Conservation (phyloP, 192 early-diverging fungal genomes). For the Entomortierella parvispora region DNA sequence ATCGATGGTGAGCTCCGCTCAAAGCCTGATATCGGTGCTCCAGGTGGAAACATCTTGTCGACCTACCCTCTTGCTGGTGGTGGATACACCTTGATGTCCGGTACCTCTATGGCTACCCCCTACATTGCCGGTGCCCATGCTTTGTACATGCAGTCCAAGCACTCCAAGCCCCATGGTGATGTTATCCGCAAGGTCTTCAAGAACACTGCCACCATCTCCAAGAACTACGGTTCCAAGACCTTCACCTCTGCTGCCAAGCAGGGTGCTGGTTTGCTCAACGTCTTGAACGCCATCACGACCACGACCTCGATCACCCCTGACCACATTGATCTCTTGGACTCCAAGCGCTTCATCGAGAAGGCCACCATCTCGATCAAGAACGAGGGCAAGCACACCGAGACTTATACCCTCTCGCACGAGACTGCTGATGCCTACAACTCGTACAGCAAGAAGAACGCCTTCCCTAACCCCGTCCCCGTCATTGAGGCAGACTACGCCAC, state of each 20-base stretch:
- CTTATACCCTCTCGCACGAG: conserved; percentile 53
- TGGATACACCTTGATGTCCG: conserved; percentile 31
- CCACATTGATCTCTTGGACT: conserved; percentile 31
- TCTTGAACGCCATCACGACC: conserved; percentile 26
- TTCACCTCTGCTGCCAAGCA: conserved; percentile 39
- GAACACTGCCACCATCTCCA: conserved; percentile 30
- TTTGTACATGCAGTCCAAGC: conserved; percentile 31
- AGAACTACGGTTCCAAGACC: conserved; percentile 8
- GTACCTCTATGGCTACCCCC: conserved; percentile 60
- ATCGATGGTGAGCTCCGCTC: conserved; percentile 25
- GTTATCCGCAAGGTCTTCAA: conserved; percentile 39
- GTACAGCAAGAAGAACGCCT: conserved; percentile 29
- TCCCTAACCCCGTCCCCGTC: conserved; percentile 12
- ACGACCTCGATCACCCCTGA: conserved; percentile 18
- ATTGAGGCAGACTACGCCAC: conserved; percentile 35
- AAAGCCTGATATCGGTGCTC: conserved; percentile 65
- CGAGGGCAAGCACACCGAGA: conserved; percentile 21
- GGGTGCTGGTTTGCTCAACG: conserved; percentile 43
- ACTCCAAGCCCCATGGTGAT: conserved; percentile 16
- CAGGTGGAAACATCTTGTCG: conserved; percentile 56
- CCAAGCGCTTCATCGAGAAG: conserved; percentile 25
- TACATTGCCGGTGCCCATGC: conserved; percentile 51
- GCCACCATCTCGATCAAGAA: conserved; percentile 55
- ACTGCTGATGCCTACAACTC: conserved; percentile 37
- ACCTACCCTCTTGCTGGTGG: conserved; percentile 23